Conservation (phyloP, 73 alveolate genomes). For the Tetrahymena thermophila region DNA sequence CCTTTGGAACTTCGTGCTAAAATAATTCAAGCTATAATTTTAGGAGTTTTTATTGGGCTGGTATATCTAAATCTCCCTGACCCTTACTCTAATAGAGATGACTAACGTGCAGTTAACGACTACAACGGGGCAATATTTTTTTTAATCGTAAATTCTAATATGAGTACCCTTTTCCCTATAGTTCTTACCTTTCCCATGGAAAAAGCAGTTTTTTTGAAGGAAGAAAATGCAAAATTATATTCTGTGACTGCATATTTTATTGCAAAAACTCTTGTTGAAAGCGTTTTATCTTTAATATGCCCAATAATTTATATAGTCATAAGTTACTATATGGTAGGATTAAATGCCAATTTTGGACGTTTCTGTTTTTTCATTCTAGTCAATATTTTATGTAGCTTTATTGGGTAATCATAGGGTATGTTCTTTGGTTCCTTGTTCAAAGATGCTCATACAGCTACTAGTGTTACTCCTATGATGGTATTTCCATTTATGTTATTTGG, state of each 20-base stretch:
- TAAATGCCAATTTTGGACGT: constrained; percentile 1
- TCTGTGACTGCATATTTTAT: constrained; percentile 10
- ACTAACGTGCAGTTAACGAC: constrained; percentile 44
- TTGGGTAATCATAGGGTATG: constrained; percentile 44
- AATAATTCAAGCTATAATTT: neutral
- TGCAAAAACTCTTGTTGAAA: constrained; percentile 21
- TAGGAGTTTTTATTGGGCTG: constrained; percentile 21
- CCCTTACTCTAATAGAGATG: constrained; percentile 30
- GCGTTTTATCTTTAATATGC: neutral
- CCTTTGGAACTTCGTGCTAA: neutral
- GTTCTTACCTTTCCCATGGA: constrained; percentile 10
- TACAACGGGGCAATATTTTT: constrained; percentile 10
- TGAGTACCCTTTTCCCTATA: constrained; percentile 25
- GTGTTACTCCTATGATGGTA: constrained; percentile 23
- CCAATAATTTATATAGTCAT: constrained; percentile 15
- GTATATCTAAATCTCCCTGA: constrained; percentile 16
- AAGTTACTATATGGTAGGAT: constrained; percentile 22
- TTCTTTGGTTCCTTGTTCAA: constrained; percentile 47
- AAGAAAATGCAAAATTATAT: constrained; percentile 23
- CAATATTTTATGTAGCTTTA: constrained; percentile 30
- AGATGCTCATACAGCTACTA: constrained; percentile 40
- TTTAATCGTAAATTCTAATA: neutral
- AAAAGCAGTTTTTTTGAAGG: constrained; percentile 30
- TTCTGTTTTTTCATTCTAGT: constrained; percentile 51
- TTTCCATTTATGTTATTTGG: neutral